Evolutionary conservation across 169 alveolate genomes (phyloP), one percentile per base, ranked within the genome.

Genomic region (Plasmodium chabaudi): DNA sequence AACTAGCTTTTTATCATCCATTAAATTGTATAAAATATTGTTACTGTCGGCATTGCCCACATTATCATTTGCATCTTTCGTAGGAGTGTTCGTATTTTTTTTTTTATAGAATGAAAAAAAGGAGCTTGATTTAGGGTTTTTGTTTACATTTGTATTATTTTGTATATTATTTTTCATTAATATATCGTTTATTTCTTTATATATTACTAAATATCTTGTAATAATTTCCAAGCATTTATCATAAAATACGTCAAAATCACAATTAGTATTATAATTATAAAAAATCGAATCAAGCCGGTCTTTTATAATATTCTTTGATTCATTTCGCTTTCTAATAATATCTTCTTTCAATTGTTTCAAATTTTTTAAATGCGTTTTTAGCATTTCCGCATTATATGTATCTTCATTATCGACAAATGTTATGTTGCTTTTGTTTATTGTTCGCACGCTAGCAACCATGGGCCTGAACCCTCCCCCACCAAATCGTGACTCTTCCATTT

Each of bases 221-320:
- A 86, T 69, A 53, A 86, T 86, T 56, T 70, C 51, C 51, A 86
- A 57, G 46, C 91, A 86, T 21, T 86, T 86, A 86, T 86, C 91
- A 27, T 70, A 86, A n/a, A 71, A 57, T 46, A 2, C 19, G 42
- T 86, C 91, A 44, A 86, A 71, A 69, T 86, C 69, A 46, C 84
- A 67, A 55, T 64, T 82, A 0, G 46, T 82, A 9, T 12, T 51
- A 12, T 23, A 39, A 13, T 82, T 17, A 67, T 25, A n/a, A 47
- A 65, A 65, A 60, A 79, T 34, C 5, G n/a, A 27, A 34, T 82
- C 82, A 9, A 82, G 61, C 15, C 21, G 9, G 0, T 55, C 44
- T 67, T 27, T 57, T 42, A 82, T 67, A 23, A 46, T 6, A 25
- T 34, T 21, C 64, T 67, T 82, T 15, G 90, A 53, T 47, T 13